Evolutionary conservation across 805 yeast genomes (phyloP).

Genomic region (Kodamaea nitidulidarum): DNA sequence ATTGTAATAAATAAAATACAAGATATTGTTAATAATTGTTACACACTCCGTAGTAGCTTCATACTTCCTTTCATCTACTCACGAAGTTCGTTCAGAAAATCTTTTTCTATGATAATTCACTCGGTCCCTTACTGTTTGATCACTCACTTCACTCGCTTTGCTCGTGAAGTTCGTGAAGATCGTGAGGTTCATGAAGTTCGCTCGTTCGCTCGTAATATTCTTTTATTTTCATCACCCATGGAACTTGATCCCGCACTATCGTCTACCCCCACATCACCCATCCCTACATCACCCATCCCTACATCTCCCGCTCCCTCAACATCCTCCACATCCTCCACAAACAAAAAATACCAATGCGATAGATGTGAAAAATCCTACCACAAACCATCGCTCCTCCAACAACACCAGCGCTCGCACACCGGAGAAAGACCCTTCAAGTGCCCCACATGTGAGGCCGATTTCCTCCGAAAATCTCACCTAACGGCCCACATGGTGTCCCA

Average conservation of each 20-base stretch:
- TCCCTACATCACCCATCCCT: background rate
- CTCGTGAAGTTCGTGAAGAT: no score
- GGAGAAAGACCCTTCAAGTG: constrained; percentile 76
- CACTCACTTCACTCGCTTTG: no score
- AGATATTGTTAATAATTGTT: no score
- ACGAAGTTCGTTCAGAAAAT: no score
- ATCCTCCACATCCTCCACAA: constrained; percentile 3
- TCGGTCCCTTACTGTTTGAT: no score
- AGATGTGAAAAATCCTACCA: constrained; percentile 70
- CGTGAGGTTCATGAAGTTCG: no score
- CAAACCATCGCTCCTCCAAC: constrained; percentile 77
- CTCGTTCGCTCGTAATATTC: no score
- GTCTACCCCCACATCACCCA: no score
- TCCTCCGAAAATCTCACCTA: constrained; percentile 74
- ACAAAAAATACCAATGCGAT: constrained; percentile 60
- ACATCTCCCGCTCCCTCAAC: constrained; percentile 3
- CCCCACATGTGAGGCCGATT: constrained; percentile 57
- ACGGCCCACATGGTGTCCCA: constrained; percentile 74
- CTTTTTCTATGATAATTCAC: no score
- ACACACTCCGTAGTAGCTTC: background rate
- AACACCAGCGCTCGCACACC: constrained; percentile 76
- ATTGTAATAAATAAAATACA: background rate
- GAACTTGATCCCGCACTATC: no score
- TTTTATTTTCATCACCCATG: no score
- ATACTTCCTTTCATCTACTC: background rate